phyloP scores from a whole-genome alignment of 2,329 filamentous ascomycete genomes.

The Pseudomassariella vexata region DNA sequence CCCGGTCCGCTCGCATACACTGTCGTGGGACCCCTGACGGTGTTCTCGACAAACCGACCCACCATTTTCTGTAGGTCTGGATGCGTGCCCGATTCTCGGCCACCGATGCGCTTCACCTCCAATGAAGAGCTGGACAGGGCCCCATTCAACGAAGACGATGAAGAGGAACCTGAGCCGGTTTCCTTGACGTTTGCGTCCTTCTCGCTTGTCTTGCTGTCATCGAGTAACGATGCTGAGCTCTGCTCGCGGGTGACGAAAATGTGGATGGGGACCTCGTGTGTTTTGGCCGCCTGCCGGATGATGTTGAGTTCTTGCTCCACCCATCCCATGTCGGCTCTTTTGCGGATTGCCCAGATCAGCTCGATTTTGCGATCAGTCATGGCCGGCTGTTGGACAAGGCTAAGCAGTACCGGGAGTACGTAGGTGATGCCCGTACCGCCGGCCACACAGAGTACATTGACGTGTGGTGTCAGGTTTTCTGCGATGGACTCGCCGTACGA shows the following conservation, averaged over 20 bases:
- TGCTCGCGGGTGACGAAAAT: constrained; percentile 55
- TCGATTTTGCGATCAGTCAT: constrained; percentile 41
- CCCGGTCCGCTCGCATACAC: constrained; percentile 58
- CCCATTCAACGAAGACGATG: constrained; percentile 13
- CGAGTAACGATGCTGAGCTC: constrained; percentile 17
- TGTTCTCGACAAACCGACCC: constrained; percentile 39
- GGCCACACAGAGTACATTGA: constrained; percentile 46
- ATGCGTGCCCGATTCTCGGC: constrained; percentile 26
- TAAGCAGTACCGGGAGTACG: constrained; percentile 45
- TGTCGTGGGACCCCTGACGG: constrained; percentile 41
- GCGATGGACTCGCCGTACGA: constrained; percentile 53
- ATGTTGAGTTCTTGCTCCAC: constrained; percentile 48
- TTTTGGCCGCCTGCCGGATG: constrained; percentile 33
- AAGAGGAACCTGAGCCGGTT: constrained; percentile 14
- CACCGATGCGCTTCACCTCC: constrained; percentile 23
- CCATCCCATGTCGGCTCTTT: constrained; percentile 50
- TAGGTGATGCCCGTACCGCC: constrained; percentile 56
- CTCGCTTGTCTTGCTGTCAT: constrained; percentile 18
- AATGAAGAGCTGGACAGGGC: constrained; percentile 19
- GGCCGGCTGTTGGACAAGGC: constrained; percentile 21
- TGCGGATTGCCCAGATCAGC: constrained; percentile 61
- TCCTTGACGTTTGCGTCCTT: constrained; percentile 18
- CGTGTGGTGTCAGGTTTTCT: constrained; percentile 31
- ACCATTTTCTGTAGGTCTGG: constrained; percentile 43
- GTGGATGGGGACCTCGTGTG: constrained; percentile 41